Evolutionary conservation across 306 rosid genomes (phyloP).

Genomic region (Arachis hypogaea): DNA sequence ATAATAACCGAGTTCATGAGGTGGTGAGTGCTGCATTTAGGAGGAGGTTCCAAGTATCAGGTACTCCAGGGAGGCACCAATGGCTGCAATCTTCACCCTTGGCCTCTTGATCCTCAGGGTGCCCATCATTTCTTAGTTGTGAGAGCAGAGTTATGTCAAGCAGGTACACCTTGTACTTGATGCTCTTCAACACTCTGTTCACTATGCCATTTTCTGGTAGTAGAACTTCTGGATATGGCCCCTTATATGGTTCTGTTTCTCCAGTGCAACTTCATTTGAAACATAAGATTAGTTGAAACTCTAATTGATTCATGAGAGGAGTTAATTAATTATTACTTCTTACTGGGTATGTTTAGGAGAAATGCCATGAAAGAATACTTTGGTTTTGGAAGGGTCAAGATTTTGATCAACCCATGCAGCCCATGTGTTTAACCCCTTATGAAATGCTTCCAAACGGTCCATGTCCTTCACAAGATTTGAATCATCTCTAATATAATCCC

Average conservation of each 20-base stretch:
- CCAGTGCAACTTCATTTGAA: constrained; percentile 60
- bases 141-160: constrained; percentile 92
- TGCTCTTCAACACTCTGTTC: constrained; percentile 63
- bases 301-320: too few relatives aligned
- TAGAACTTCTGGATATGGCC: constrained; percentile 71
- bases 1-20: too few relatives aligned
- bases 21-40: constrained; percentile 61
- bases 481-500: constrained; percentile 80
- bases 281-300: too few relatives aligned
- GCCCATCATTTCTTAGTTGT: constrained; percentile 85
- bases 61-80: constrained; percentile 96
- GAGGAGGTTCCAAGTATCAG: constrained; percentile 95
- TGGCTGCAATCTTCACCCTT: constrained; percentile 84
- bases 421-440: constrained; percentile 76
- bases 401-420: constrained; percentile 78
- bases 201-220: constrained; percentile 74
- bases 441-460: constrained; percentile 78
- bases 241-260: constrained; percentile 62
- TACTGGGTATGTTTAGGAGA: constrained; percentile 88
- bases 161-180: constrained; percentile 62
- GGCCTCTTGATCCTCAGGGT: constrained; percentile 56
- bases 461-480: constrained; percentile 51
- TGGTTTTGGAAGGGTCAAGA: constrained; percentile 61
- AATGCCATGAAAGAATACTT: constrained; percentile 83
- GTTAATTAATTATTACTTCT: constrained; percentile 34